phyloP scores from a whole-genome alignment of 108 stramenopile genomes.

The Skeletonema potamos region DNA sequence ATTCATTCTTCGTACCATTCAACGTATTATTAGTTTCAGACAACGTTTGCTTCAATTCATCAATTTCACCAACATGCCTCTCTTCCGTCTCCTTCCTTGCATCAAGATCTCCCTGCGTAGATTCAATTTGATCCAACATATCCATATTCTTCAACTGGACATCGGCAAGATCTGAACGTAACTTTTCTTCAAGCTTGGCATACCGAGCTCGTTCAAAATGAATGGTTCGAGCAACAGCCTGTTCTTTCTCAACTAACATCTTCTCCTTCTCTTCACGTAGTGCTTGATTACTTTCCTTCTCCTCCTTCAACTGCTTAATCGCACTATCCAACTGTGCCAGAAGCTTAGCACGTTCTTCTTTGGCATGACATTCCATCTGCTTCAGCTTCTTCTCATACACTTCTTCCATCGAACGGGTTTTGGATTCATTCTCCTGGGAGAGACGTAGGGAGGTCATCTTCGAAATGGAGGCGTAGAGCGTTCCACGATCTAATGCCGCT shows the following conservation, averaged over 20 bases:
- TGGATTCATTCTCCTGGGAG: conserved; percentile 11
- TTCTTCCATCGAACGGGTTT: conserved; percentile 13
- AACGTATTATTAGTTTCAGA: background rate
- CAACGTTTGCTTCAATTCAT: background rate
- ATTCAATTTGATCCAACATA: conserved; percentile 24
- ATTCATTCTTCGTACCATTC: background rate
- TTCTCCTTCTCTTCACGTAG: conserved; percentile 4
- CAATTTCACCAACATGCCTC: background rate
- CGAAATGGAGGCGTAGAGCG: conserved; percentile 31
- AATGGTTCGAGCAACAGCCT: background rate
- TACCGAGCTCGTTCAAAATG: conserved; percentile 3
- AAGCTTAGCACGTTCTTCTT: conserved; percentile 20
- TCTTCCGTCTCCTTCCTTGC: conserved; percentile 2
- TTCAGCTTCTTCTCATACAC: conserved; percentile 11
- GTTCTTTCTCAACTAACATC: background rate
- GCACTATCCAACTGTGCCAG: conserved; percentile 8
- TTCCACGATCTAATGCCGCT: conserved; percentile 33
- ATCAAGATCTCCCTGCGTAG: conserved; percentile 1
- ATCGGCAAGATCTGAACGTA: conserved; percentile 31
- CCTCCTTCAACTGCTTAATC: conserved; percentile 3
- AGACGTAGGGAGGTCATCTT: conserved; percentile 29
- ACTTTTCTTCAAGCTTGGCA: conserved; percentile 9
- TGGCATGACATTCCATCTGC: conserved; percentile 19
- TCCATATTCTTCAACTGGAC: conserved; percentile 43
- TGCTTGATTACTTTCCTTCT: conserved; percentile 4